Evolutionary conservation across 1,284 basidiomycete species (phyloP), one percentile per base, ranked within the genome.

Genomic region (Trichosporon inkin): DNA sequence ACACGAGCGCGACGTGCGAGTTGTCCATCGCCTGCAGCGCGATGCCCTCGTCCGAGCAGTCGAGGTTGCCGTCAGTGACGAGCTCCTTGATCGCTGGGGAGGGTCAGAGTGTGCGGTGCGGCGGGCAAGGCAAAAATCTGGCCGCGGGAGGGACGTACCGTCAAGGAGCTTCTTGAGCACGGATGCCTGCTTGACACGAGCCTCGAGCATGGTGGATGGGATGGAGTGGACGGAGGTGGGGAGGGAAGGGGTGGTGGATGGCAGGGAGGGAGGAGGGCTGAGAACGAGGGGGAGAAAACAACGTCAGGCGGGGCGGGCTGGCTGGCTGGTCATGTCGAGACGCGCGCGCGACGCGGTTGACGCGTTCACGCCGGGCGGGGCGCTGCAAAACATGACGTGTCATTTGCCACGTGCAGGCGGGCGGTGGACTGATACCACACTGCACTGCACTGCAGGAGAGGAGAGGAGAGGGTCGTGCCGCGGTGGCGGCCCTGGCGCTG

Each of bases 21-120:
- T 97, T 98, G 83, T 99, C 96, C 96, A 99, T 99, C 1, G 96
- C 95, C 83, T 99, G 96, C 14, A 97, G 84, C 59, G 86, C 88
- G 67, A 99, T 88, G 40, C 92, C 96, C 71, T 96, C 93, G 67
- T 99, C 95, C 65, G 87, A 92, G 79, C 94, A 98, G 75, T 97
- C 91, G 75, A 98, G 97, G 81, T 99, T 99, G 77, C 92, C 95
- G 76, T 99, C 96, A 11, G 92, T 88, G 56, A 99, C 93, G 57
- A 98, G 88, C 74, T 99, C 95, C 79, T 95, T 96, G 84, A 99
- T 88, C 63, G 95, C 95, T 94, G 28, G 28, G 28, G 28, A 4
- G 8, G 28, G 28, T 32, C 28, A 32, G 28, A 4, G 28, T 4
- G 28, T 32, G n/a, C 39, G 49, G 24, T 39, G 39, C 39, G 51